phyloP scores from a whole-genome alignment of 1,284 basidiomycete species.

The Filobasidium uniguttulatum region DNA sequence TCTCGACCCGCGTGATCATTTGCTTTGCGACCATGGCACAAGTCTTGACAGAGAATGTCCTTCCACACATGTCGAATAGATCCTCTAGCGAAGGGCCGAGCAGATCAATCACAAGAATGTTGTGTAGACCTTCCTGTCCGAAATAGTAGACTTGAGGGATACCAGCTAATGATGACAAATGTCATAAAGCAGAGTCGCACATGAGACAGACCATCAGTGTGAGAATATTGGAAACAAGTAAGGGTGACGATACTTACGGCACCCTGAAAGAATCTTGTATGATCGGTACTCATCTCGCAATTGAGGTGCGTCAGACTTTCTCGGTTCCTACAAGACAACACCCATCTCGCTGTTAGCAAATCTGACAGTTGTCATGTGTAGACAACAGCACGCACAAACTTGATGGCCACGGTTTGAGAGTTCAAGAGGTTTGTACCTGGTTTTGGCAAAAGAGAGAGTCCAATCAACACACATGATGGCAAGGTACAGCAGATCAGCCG shows the following conservation, averaged over 20 bases:
- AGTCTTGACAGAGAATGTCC: slow-evolving; percentile 89
- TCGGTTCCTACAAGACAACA: slow-evolving; percentile 77
- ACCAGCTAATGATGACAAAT: slow-evolving; percentile 44
- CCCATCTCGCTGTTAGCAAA: too few relatives aligned
- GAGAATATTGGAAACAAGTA: background rate
- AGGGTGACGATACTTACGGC: slow-evolving; percentile 52
- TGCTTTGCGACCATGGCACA: slow-evolving; percentile 94
- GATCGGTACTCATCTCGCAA: slow-evolving; percentile 91
- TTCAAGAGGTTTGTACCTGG: slow-evolving; percentile 92
- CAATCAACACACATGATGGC: background rate
- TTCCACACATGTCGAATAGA: slow-evolving; percentile 88
- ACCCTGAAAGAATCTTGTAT: slow-evolving; percentile 87
- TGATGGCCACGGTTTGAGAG: slow-evolving; percentile 91
- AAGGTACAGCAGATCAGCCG: background rate
- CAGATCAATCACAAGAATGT: slow-evolving; percentile 90
- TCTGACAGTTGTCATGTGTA: background rate
- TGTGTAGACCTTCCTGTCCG: slow-evolving; percentile 93
- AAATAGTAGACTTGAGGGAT: slow-evolving; percentile 96
- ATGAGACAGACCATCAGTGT: background rate
- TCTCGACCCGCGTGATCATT: slow-evolving; percentile 84
- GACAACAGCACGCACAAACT: slow-evolving; percentile 59
- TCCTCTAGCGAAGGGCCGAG: slow-evolving; percentile 87
- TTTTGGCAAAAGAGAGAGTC: too few relatives aligned
- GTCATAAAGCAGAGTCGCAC: background rate
- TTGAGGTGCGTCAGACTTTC: slow-evolving; percentile 92